These are phyloP conservation scores for Cudoniella acicularis DNA, from an alignment of 495 filamentous ascomycete genomes.

Conservation along the genomic window DNA sequence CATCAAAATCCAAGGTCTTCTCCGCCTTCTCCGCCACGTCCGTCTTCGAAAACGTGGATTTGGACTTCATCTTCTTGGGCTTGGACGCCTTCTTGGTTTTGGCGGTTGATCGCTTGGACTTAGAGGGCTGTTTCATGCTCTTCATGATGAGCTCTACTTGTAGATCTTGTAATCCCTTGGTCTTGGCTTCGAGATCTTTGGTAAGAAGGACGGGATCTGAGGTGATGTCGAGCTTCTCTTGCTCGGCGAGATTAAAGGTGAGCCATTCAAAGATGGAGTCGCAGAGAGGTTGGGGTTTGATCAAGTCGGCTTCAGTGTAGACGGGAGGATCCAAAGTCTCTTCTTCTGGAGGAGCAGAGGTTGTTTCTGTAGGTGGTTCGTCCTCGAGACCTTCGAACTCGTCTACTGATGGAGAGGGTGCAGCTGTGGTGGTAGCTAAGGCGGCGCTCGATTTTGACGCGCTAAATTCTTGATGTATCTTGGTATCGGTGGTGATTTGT, in stretches of 20 bases:
- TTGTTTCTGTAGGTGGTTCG: constrained; percentile 39
- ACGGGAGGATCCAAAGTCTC: constrained; percentile 44
- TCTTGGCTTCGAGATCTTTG: constrained; percentile 59
- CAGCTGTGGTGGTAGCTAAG: constrained; percentile 36
- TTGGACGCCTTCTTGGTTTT: constrained; percentile 42
- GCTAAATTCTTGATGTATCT: constrained; percentile 33
- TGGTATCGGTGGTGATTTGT: constrained; percentile 36
- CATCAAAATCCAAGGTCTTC: no score
- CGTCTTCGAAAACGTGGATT: no score
- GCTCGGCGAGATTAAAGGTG: constrained; percentile 57
- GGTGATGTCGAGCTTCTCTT: constrained; percentile 62
- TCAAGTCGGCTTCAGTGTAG: constrained; percentile 61
- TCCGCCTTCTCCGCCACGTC: no score
- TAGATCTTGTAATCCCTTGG: constrained; percentile 58
- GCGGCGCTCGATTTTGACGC: constrained; percentile 41
- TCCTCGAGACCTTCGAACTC: constrained; percentile 65
- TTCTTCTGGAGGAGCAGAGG: constrained; percentile 33
- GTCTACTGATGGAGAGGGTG: constrained; percentile 36
- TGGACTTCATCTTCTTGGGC: constrained; percentile 31
- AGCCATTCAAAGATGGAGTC: constrained; percentile 59
- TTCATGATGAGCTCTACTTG: constrained; percentile 69
- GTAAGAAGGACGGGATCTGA: constrained; percentile 68
- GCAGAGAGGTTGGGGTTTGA: constrained; percentile 45
- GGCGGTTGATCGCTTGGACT: constrained; percentile 44
- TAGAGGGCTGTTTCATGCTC: constrained; percentile 60